phyloP scores from a whole-genome alignment of 1,139 yeast species.

The Yamadazyma friedrichii region DNA sequence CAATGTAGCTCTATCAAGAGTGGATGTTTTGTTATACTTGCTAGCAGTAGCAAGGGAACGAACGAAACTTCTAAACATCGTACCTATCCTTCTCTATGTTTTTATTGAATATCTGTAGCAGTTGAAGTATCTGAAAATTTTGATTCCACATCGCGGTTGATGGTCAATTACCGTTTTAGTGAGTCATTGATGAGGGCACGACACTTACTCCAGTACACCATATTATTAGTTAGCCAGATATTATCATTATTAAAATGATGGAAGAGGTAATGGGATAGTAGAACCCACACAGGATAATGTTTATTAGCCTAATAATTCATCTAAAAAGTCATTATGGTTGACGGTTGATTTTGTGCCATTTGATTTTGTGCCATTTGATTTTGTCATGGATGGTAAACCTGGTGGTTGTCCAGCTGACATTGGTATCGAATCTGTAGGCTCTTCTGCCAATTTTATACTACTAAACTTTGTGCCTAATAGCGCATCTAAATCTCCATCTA shows the following conservation, averaged over 20 bases:
- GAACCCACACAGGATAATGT: not conserved
- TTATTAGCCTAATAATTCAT: slow-evolving; percentile 2
- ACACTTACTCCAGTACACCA: not conserved
- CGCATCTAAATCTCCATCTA: slow-evolving; percentile 5
- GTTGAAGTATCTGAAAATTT: slow-evolving; percentile 7
- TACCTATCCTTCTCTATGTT: not conserved
- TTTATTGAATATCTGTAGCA: slow-evolving; percentile 2
- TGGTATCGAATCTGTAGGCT: not conserved
- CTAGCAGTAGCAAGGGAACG: slow-evolving; percentile 43
- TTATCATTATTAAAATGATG: too few relatives aligned
- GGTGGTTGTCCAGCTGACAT: not conserved
- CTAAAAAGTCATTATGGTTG: slow-evolving; percentile 1
- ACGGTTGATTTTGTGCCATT: slow-evolving; percentile 1
- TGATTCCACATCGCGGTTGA: slow-evolving; percentile 45
- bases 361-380: slow-evolving; percentile 1
- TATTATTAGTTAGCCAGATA: too few relatives aligned
- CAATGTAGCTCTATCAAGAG: slow-evolving; percentile 79
- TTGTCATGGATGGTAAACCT: not conserved
- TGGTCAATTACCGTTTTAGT: slow-evolving; percentile 28
- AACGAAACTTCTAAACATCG: not conserved
- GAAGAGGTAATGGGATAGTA: too few relatives aligned
- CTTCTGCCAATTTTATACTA: not conserved
- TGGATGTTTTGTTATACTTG: slow-evolving; percentile 37
- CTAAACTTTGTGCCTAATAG: slow-evolving; percentile 11
- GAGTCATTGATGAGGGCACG: slow-evolving; percentile 13